phyloP scores from a whole-genome alignment of 768 basidiomycete genomes.

The Suillus sp. region DNA sequence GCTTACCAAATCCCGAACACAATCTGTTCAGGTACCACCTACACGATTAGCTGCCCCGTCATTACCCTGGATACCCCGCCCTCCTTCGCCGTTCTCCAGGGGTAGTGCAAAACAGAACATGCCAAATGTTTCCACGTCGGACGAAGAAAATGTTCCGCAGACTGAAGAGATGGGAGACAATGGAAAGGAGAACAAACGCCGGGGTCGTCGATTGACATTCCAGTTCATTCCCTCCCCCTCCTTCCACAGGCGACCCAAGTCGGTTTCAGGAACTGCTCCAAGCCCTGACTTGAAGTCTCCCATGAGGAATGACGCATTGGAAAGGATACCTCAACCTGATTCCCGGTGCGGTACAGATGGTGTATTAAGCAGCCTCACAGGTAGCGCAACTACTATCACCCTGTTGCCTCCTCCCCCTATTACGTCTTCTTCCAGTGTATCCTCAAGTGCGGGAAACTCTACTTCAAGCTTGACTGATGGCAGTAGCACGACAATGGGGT shows the following conservation, averaged over 20 bases:
- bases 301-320: not conserved
- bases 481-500: not conserved
- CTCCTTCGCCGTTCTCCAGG: conserved; percentile 5
- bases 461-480: conserved; percentile 4
- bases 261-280: conserved; percentile 3
- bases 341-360: not conserved
- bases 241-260: conserved; percentile 27
- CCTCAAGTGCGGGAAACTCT: conserved; percentile 8
- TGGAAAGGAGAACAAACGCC: conserved; percentile 9
- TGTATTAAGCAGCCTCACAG: conserved; percentile 1
- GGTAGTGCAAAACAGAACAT: not conserved
- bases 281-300: conserved; percentile 2
- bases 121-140: not conserved
- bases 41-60: not conserved
- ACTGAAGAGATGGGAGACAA: not conserved
- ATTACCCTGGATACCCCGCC: conserved; percentile 7
- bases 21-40: conserved; percentile 1
- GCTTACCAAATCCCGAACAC: conserved; percentile 10
- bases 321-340: not conserved
- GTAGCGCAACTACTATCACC: conserved; percentile 8
- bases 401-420: conserved; percentile 8
- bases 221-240: conserved; percentile 25
- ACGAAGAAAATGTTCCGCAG: not conserved
- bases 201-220: conserved; percentile 26
- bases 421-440: conserved; percentile 4